These are phyloP conservation scores for Alternaria brassicae DNA, from an alignment of 2,329 filamentous ascomycete genomes.

Conservation along the genomic window DNA sequence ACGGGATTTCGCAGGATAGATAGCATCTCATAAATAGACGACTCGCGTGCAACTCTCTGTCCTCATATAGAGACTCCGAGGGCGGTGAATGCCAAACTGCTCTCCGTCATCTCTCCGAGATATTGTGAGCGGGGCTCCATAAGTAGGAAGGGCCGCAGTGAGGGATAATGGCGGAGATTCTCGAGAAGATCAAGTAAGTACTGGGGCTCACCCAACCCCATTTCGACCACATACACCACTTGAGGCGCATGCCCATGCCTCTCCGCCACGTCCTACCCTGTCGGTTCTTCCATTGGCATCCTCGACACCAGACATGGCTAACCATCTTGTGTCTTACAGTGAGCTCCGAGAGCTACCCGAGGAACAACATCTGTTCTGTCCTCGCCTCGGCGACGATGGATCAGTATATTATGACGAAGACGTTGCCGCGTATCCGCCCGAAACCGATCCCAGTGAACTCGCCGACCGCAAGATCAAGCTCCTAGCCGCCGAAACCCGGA, in stretches of 20 bases:
- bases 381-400: slow-evolving; percentile 48
- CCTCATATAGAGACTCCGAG: slow-evolving; percentile 7
- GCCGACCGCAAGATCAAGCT: slow-evolving; percentile 44
- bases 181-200: slow-evolving; percentile 47
- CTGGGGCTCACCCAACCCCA: neutral
- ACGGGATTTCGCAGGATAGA: slow-evolving; percentile 12
- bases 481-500: slow-evolving; percentile 50
- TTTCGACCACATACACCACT: neutral
- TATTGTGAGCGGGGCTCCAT: slow-evolving; percentile 8
- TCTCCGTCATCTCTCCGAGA: slow-evolving; percentile 14
- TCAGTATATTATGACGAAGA: slow-evolving; percentile 57
- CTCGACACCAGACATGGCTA: slow-evolving; percentile 22
- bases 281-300: neutral
- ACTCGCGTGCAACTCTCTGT: neutral
- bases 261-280: neutral
- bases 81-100: slow-evolving; percentile 20
- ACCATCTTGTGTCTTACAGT: slow-evolving; percentile 34
- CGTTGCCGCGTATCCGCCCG: slow-evolving; percentile 35
- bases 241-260: neutral
- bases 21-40: slow-evolving; percentile 19
- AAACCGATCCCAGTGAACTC: slow-evolving; percentile 39
- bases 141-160: slow-evolving; percentile 9
- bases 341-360: slow-evolving; percentile 48
- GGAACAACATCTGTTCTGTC: slow-evolving; percentile 59
- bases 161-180: slow-evolving; percentile 43